A percentile compares a stretch with the other conserved stretches of the same genome.
These are phyloP conservation scores for Amanita thiersii DNA, from an alignment of 768 basidiomycete genomes.

Conservation along the genomic window DNA sequence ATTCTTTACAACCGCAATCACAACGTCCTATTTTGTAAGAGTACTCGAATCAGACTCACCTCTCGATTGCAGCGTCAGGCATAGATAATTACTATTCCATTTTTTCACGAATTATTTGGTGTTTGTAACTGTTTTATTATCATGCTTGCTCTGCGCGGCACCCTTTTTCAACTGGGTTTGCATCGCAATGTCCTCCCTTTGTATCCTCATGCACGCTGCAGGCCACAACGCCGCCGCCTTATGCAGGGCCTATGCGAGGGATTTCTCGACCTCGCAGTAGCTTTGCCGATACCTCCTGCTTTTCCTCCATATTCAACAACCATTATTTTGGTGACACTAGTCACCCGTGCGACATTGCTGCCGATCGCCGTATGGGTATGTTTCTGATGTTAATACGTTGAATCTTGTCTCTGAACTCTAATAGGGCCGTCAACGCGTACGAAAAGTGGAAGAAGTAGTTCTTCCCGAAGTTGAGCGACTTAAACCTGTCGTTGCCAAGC, in stretches of 20 bases:
- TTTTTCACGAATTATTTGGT: slow-evolving; percentile 8
- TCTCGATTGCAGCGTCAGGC: neutral
- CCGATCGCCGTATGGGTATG: slow-evolving; percentile 76
- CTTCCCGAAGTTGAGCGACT: slow-evolving; percentile 47
- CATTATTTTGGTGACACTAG: slow-evolving; percentile 61
- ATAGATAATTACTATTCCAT: slow-evolving; percentile 12
- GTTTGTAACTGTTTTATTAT: slow-evolving; percentile 5
- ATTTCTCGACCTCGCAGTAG: slow-evolving; percentile 70
- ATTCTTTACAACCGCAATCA: slow-evolving; percentile 14
- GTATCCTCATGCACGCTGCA: slow-evolving; percentile 8
- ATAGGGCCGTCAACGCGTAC: slow-evolving; percentile 55
- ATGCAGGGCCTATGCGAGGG: slow-evolving; percentile 46
- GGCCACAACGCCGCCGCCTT: slow-evolving; percentile 14
- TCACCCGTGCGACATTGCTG: slow-evolving; percentile 52
- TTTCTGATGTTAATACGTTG: slow-evolving; percentile 4
- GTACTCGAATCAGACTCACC: neutral
- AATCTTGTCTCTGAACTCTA: slow-evolving; percentile 12
- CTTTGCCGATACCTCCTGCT: slow-evolving; percentile 62
- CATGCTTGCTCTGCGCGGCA: slow-evolving; percentile 26
- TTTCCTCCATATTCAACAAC: slow-evolving; percentile 68
- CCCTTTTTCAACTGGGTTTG: slow-evolving; percentile 18
- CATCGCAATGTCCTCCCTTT: slow-evolving; percentile 1
- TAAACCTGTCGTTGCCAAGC: slow-evolving; percentile 32
- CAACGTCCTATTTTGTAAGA: slow-evolving; percentile 22
- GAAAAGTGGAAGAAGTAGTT: slow-evolving; percentile 52